Evolutionary conservation across 306 rosid genomes (phyloP).

Genomic region (Trifolium fragiferum): DNA sequence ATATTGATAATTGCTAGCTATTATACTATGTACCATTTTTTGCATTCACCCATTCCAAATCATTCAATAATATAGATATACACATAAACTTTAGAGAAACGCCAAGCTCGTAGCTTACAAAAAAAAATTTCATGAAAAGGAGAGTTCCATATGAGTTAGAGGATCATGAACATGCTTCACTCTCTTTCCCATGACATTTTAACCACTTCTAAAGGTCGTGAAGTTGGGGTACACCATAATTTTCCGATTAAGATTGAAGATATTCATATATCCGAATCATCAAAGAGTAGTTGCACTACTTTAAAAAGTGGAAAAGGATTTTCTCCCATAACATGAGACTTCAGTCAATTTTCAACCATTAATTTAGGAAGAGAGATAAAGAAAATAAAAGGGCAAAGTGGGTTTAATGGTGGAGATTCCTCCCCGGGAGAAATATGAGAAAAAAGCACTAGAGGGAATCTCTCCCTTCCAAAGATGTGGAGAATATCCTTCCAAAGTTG

Average conservation of each 20-base stretch:
- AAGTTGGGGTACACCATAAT: conserved; percentile 50
- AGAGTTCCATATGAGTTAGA: conserved; percentile 59
- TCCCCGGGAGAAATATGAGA: too few species aligned
- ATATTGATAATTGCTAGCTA: conserved; percentile 36
- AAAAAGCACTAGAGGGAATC: too few species aligned
- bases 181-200: conserved; percentile 51
- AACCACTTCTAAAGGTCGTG: conserved; percentile 47
- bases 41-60: conserved; percentile 45
- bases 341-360: too few species aligned
- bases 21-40: not conserved
- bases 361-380: too few species aligned
- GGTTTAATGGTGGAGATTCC: too few species aligned
- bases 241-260: conserved; percentile 41
- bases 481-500: too few species aligned
- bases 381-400: too few species aligned
- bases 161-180: conserved; percentile 73
- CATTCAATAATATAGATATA: conserved; percentile 35
- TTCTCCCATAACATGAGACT: too few species aligned
- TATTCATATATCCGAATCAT: conserved; percentile 35
- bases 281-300: conserved; percentile 28
- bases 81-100: conserved; percentile 47
- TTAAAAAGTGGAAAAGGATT: too few species aligned
- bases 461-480: too few species aligned
- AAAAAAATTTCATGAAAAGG: conserved; percentile 62
- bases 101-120: conserved; percentile 61